Percentiles rank a stretch among this genome's conserved stretches.
Evolutionary conservation across 1,139 yeast species (phyloP).

Genomic region (Yamadazyma conglobata): DNA sequence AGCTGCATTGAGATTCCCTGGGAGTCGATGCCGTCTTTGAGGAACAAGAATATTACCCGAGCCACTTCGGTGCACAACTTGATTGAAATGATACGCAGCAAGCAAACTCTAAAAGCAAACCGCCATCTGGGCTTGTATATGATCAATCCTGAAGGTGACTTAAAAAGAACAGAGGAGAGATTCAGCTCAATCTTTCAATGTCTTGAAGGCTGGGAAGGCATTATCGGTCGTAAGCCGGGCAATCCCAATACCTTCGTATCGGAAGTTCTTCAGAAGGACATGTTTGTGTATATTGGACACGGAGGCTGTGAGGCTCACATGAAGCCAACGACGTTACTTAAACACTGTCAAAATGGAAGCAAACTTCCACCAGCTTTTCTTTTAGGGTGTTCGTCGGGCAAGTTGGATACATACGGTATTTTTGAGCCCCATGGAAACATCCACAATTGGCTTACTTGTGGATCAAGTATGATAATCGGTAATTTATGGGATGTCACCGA

Average conservation of each 20-base stretch:
- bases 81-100: constrained; percentile 33
- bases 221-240: constrained; percentile 52
- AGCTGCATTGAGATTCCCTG: constrained; percentile 73
- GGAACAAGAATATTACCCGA: constrained; percentile 59
- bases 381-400: constrained; percentile 92
- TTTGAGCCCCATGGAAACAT: constrained; percentile 77
- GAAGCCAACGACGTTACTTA: constrained; percentile 30
- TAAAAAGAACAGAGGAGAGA: constrained; percentile 60
- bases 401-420: constrained; percentile 53
- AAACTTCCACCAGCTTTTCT: constrained; percentile 66
- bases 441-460: constrained; percentile 71
- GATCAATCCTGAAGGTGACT: constrained; percentile 80
- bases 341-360: constrained; percentile 16
- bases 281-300: constrained; percentile 87
- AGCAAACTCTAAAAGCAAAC: constrained; percentile 7
- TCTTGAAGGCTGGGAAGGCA: constrained; percentile 50
- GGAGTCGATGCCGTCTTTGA: constrained; percentile 71
- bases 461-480: constrained; percentile 78
- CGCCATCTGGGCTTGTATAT: constrained; percentile 38
- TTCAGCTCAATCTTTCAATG: constrained; percentile 48
- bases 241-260: constrained; percentile 39
- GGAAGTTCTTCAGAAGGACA: constrained; percentile 37
- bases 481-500: constrained; percentile 98
- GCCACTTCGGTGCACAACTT: constrained; percentile 64
- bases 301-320: constrained; percentile 92